Base-by-base conservation (phyloP, 495 filamentous ascomycete genomes). In the Filosporella fistucella region DNA sequence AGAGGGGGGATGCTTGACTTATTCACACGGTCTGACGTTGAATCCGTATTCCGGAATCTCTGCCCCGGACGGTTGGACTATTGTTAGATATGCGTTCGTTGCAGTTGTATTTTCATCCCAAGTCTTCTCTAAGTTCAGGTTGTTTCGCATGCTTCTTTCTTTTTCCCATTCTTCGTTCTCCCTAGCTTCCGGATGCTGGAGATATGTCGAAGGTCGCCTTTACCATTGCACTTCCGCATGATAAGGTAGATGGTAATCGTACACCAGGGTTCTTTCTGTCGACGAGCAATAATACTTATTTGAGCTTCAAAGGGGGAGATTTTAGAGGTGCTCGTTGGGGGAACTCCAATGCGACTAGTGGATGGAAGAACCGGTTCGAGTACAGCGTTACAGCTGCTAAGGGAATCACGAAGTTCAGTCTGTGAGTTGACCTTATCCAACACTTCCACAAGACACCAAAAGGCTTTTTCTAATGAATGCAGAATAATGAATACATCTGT, bases 191-290 rank as follows among this genome's bases (percentile, higher is more conserved):
- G 22, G 34, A 6, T 35, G 32, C 32, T 4, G 18, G 36, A 22
- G 17, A 7, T 4, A 48, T 48, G 45, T 40, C 45, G n/a, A 48
- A 48, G 22, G 21, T 48, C 29, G 30, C 30, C 2, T 48, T 48
- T 28, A 48, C 45, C 0, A 40, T 40, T n/a, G 13, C 35, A 1
- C 17, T 48, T 1, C 45, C 35, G 14, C 45, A 48, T 26, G 45
- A 48, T 10, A 4, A 10, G 4, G 18, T 30, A 9, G 21, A 16
- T 6, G 35, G 45, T 11, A 14, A 25, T 23, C 23, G 16, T 10
- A 48, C 25, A 14, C 34, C 35, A 10, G 35, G 41, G 23, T 41
- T 48, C 21, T 29, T 39, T 36, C 20, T 32, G 23, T 48, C 45
- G 23, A 40, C 35, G 18, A 48, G 41, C 23, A 48, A 48, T 12